These are phyloP conservation scores for Wallacemonas sp. DNA, from an alignment of 208 protist species.

Conservation along the genomic window DNA sequence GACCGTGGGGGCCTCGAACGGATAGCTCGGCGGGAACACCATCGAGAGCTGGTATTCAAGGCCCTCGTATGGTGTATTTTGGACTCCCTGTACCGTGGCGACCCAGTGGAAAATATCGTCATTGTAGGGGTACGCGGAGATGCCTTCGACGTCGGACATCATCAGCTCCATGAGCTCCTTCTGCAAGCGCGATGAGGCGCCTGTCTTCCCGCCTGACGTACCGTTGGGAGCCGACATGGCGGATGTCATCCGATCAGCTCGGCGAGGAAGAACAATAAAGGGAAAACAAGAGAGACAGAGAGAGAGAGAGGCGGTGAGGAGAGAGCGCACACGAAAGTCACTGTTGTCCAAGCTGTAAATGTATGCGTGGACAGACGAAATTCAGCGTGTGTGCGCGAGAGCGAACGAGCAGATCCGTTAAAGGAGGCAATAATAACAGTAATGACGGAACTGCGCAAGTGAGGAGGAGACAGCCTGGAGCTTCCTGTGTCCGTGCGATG, in stretches of 20 bases:
- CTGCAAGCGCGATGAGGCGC: constrained; percentile 82
- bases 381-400: too few species aligned
- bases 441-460: background rate
- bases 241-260: background rate
- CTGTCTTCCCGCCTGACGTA: constrained; percentile 21
- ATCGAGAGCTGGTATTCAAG: constrained; percentile 92
- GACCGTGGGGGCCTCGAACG: constrained; percentile 92
- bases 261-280: constrained; percentile 3
- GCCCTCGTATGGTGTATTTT: constrained; percentile 90
- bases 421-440: background rate
- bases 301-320: background rate
- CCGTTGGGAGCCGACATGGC: constrained; percentile 11
- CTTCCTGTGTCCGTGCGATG: background rate
- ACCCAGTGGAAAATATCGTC: constrained; percentile 95
- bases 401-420: too few species aligned
- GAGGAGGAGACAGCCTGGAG: background rate
- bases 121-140: constrained; percentile 94
- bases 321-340: too few species aligned
- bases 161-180: constrained; percentile 95
- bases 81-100: constrained; percentile 82
- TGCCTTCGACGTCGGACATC: constrained; percentile 79
- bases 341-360: too few species aligned
- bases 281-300: background rate
- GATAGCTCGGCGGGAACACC: constrained; percentile 93
- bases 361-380: too few species aligned